Base-by-base conservation (phyloP, 2,329 filamentous ascomycete species). In the Colletotrichum spinosum region DNA sequence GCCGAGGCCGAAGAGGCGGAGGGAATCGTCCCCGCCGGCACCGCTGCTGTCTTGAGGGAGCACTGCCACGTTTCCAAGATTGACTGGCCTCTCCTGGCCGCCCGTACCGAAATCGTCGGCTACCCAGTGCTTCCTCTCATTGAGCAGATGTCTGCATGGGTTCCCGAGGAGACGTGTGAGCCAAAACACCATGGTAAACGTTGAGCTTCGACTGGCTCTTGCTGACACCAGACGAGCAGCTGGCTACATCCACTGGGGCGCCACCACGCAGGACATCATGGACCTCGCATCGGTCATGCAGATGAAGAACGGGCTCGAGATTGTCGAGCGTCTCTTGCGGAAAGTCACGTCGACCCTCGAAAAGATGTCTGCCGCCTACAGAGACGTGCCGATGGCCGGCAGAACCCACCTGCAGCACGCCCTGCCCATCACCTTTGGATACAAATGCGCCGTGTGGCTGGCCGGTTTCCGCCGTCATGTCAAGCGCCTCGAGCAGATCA, bases 211-310 rank as follows among this genome's bases (percentile, higher is more conserved):
- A 15, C 1, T 4, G 17, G 17, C 17, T 37, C 8, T 33, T 54
- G 39, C 42, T 52, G 51, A 35, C 9, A 6, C 6, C 13, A 2
- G 35, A 25, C 3, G 17, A 13, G 38, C 68, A 61, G 71, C 70
- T 5, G 71, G 69, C 1, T 87, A 85, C 68, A 80, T 87, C 10
- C 85, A 87, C 70, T 87, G 85, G 84, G 85, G 85, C 8, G 84
- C 85, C 2, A 87, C 85, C 0, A 88, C 85, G 0, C 85, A 88
- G 67, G 85, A 88, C 68, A 86, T 87, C 63, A 87, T 86, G 84
- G 85, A 87, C 67, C 75, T 81, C 0, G 85, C 84, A 0, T 82
- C 79, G 11, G 75, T 86, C 1, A 69, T 88, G 8, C 85, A 87
- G 68, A 85, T 86, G 72, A 82, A 84, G 46, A 69, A 78, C 11